Conservation (phyloP, 352 stramenopile species). For the Pythium brachiatum region DNA sequence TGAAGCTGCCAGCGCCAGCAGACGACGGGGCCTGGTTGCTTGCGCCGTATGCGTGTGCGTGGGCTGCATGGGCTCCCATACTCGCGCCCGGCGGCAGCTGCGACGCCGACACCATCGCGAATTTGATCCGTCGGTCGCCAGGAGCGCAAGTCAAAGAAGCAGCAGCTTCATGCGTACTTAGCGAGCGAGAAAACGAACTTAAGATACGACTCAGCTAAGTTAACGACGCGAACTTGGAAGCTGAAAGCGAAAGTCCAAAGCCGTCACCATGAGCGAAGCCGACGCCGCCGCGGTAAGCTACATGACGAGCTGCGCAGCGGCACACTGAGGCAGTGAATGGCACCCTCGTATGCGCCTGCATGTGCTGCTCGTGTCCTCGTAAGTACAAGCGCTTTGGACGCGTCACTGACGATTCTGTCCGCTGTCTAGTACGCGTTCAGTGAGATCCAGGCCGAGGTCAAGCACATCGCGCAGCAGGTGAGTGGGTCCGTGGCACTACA, state of each 20-base stretch:
- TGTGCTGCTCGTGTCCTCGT: not conserved
- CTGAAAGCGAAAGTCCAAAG: not conserved
- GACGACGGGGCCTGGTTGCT: not conserved
- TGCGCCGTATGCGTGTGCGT: not conserved
- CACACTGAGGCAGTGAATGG: not conserved
- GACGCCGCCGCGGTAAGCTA: slow-evolving; percentile 11
- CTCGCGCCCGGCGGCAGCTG: slow-evolving; percentile 7
- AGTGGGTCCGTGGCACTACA: not conserved
- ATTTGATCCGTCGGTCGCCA: not conserved
- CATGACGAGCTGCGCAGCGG: not conserved
- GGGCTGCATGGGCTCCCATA: not conserved
- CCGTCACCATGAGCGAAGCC: slow-evolving; percentile 3
- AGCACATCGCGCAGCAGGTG: slow-evolving; percentile 82
- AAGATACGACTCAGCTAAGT: not conserved
- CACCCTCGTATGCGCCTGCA: not conserved
- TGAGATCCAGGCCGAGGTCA: slow-evolving; percentile 84
- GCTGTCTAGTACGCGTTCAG: slow-evolving; percentile 74
- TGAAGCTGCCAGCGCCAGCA: slow-evolving; percentile 1
- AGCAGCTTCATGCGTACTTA: slow-evolving; percentile 14
- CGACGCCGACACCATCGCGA: slow-evolving; percentile 20
- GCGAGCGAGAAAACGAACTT: slow-evolving; percentile 2
- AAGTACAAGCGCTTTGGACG: not conserved
- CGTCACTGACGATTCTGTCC: not conserved
- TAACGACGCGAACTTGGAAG: slow-evolving; percentile 2
- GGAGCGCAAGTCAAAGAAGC: slow-evolving; percentile 5